Conservation (phyloP, 441 rosid genomes). For the Erodium moschatum region DNA sequence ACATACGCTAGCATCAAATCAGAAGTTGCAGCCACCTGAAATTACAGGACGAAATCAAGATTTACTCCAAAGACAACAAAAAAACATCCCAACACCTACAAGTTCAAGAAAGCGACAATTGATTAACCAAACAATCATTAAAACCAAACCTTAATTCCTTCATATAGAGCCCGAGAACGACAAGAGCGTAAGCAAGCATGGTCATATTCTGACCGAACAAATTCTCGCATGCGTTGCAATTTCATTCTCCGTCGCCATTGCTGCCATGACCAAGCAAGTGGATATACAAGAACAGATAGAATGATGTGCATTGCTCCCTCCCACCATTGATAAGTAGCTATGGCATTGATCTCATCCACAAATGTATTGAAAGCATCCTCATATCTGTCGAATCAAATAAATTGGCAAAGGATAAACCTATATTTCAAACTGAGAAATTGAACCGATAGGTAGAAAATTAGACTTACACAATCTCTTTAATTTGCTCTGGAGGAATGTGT, state of each 20-base stretch:
- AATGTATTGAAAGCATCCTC: constrained; percentile 90
- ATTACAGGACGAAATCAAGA: constrained; percentile 7
- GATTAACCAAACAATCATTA: neutral
- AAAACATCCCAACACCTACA: neutral
- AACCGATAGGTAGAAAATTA: neutral
- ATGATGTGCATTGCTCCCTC: constrained; percentile 89
- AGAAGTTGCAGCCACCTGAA: constrained; percentile 89
- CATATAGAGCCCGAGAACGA: constrained; percentile 96
- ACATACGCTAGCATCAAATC: constrained; percentile 93
- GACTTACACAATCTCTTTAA: constrained; percentile 95
- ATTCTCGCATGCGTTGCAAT: constrained; percentile 86
- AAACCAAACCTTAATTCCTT: constrained; percentile 85
- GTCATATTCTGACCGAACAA: constrained; percentile 97
- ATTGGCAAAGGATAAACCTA: constrained; percentile 9
- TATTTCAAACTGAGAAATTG: neutral
- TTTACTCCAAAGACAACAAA: constrained; percentile 2
- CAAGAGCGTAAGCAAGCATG: constrained; percentile 98
- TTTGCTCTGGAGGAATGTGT: constrained; percentile 88
- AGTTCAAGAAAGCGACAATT: neutral
- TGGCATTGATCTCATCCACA: constrained; percentile 92
- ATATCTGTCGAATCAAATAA: constrained; percentile 48
- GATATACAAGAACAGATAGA: constrained; percentile 71
- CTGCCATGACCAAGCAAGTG: constrained; percentile 99
- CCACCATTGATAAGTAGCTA: constrained; percentile 99
- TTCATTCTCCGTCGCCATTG: constrained; percentile 88